Evolutionary conservation across 805 yeast genomes (phyloP).

Genomic region (Hanseniaspora nectarophila): DNA sequence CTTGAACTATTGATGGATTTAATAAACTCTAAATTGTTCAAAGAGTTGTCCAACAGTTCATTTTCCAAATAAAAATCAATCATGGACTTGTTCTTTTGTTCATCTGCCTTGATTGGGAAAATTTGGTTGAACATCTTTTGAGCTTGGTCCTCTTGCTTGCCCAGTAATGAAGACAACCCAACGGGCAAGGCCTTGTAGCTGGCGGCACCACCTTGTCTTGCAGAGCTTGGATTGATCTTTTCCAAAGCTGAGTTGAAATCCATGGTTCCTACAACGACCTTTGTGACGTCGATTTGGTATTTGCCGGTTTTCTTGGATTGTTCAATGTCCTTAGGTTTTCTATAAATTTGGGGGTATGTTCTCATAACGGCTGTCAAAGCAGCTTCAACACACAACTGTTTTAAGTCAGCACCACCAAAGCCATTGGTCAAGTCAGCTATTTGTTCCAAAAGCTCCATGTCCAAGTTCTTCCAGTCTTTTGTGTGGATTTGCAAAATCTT

Average conservation of each 20-base stretch:
- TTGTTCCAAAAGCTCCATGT: conserved; percentile 44
- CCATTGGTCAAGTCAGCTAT: conserved; percentile 82
- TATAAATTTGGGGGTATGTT: conserved; percentile 83
- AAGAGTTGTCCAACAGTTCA: conserved; percentile 34
- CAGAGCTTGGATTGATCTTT: conserved; percentile 83
- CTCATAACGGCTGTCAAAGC: conserved; percentile 87
- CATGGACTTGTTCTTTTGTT: conserved; percentile 21
- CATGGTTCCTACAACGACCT: conserved; percentile 60
- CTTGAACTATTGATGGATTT: conserved; percentile 44
- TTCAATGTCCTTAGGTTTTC: conserved; percentile 31
- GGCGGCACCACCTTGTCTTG: conserved; percentile 58
- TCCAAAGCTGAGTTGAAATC: conserved; percentile 81
- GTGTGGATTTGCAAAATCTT: conserved; percentile 79
- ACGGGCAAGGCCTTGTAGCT: conserved; percentile 71
- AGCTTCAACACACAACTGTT: conserved; percentile 92
- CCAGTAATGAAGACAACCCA: conserved; percentile 51
- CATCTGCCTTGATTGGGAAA: conserved; percentile 39
- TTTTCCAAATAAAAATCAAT: conserved; percentile 28
- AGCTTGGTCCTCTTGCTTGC: conserved; percentile 38
- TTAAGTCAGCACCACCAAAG: conserved; percentile 92
- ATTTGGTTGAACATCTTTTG: conserved; percentile 40
- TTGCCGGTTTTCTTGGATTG: conserved; percentile 36
- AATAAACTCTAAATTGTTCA: conserved; percentile 53
- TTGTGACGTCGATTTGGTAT: conserved; percentile 55
- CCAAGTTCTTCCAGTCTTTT: conserved; percentile 69